Evolutionary conservation across 768 basidiomycete genomes (phyloP).

Genomic region (Trametopsis cervina): DNA sequence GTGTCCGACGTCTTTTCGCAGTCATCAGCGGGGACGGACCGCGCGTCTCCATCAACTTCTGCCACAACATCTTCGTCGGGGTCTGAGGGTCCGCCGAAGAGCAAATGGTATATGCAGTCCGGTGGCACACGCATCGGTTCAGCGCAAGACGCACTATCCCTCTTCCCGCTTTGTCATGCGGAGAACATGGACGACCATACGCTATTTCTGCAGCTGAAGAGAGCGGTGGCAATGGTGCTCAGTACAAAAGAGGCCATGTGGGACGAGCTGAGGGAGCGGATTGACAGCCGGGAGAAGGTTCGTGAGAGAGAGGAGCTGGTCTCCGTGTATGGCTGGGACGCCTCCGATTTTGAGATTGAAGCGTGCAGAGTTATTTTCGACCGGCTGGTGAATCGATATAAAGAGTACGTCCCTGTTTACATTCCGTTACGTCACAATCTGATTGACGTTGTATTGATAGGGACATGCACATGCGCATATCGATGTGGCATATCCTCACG

Average conservation of each 20-base stretch:
- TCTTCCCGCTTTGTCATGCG: constrained; percentile 14
- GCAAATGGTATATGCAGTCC: too few species aligned
- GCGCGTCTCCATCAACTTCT: background rate
- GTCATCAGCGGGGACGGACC: background rate
- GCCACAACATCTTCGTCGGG: background rate
- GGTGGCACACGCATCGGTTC: constrained; percentile 8
- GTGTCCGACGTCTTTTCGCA: background rate
- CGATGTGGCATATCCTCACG: constrained; percentile 21
- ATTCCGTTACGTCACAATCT: background rate
- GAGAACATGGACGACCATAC: constrained; percentile 15
- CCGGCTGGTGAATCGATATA: constrained; percentile 18
- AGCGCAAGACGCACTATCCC: constrained; percentile 7
- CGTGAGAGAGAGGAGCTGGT: constrained; percentile 7
- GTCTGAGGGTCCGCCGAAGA: too few species aligned
- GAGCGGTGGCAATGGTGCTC: constrained; percentile 18
- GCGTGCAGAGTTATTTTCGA: constrained; percentile 19
- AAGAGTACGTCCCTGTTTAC: constrained; percentile 14
- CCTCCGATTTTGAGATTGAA: constrained; percentile 14
- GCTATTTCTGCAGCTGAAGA: constrained; percentile 21
- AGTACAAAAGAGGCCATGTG: constrained; percentile 25
- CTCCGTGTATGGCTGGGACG: constrained; percentile 18
- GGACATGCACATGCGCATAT: constrained; percentile 21
- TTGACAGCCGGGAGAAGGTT: constrained; percentile 1
- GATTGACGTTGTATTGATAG: constrained; percentile 7
- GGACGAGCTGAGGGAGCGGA: constrained; percentile 21